These are phyloP conservation scores for Gelatoporia subvermispora DNA, from an alignment of 768 basidiomycete genomes.

Conservation along the genomic window DNA sequence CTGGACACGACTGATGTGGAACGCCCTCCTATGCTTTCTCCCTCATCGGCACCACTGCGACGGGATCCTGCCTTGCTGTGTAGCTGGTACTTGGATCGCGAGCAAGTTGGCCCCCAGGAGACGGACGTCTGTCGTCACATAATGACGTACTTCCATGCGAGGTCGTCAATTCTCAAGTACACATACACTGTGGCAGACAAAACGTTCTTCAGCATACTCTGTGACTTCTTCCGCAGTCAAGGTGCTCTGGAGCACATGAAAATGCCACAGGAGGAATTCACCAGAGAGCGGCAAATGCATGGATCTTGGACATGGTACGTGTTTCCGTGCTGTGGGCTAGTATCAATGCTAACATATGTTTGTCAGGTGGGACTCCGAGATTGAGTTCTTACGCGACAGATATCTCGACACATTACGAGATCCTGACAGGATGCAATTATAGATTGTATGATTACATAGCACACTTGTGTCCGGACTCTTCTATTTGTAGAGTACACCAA, in stretches of 20 bases:
- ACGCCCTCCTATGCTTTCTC: not conserved
- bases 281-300: not conserved
- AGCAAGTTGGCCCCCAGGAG: not conserved
- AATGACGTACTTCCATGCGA: not conserved
- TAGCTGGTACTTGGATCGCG: slow-evolving; percentile 11
- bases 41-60: not conserved
- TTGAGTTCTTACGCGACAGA: not conserved
- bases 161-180: not conserved
- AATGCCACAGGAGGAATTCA: not conserved
- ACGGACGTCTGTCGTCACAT: not conserved
- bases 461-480: too few species aligned
- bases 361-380: slow-evolving; percentile 2
- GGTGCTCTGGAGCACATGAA: slow-evolving; percentile 1
- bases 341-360: not conserved
- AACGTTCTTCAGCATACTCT: not conserved
- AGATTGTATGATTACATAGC: too few species aligned
- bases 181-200: not conserved
- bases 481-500: too few species aligned
- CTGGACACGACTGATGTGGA: slow-evolving; percentile 7
- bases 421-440: too few species aligned
- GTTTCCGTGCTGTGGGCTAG: not conserved
- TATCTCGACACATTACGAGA: too few species aligned
- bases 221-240: not conserved
- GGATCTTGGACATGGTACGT: slow-evolving; percentile 1
- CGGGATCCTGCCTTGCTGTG: slow-evolving; percentile 15